A percentile compares a stretch with the other conserved stretches of the same genome.
Evolutionary conservation across 2,329 filamentous ascomycete genomes (phyloP).

Genomic region (Trichophyton verrucosum): DNA sequence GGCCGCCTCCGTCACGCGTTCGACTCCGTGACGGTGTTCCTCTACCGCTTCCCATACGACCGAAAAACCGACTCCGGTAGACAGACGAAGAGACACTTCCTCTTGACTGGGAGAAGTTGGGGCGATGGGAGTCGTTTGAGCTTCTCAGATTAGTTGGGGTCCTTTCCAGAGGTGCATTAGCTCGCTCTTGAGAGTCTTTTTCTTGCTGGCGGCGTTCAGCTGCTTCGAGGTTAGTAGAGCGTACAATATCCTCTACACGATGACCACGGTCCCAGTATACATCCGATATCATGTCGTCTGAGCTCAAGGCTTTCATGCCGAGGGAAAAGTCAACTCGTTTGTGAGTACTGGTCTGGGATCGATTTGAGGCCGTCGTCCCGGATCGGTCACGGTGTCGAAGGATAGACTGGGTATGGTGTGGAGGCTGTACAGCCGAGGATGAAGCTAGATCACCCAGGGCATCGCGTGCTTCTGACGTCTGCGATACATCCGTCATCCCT

Average conservation of each 20-base stretch:
- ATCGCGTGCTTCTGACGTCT: slow-evolving; percentile 23
- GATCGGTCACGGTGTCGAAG: slow-evolving; percentile 35
- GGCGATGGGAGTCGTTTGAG: slow-evolving; percentile 16
- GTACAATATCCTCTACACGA: slow-evolving; percentile 31
- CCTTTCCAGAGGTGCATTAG: slow-evolving; percentile 10
- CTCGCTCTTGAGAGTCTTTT: not conserved
- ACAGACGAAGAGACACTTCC: slow-evolving; percentile 25
- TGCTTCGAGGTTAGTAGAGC: slow-evolving; percentile 28
- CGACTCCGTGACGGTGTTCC: not conserved
- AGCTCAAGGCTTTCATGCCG: slow-evolving; percentile 49
- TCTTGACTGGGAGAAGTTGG: slow-evolving; percentile 10
- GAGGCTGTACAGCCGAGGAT: slow-evolving; percentile 15
- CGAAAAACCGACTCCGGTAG: slow-evolving; percentile 52
- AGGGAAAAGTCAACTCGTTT: slow-evolving; percentile 60
- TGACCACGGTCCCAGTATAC: slow-evolving; percentile 47
- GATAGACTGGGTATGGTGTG: slow-evolving; percentile 39
- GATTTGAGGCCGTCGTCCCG: slow-evolving; percentile 23
- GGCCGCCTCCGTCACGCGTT: slow-evolving; percentile 19
- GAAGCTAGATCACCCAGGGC: slow-evolving; percentile 27
- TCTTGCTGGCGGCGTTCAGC: slow-evolving; percentile 28
- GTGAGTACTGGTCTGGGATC: slow-evolving; percentile 45
- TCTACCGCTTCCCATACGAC: slow-evolving; percentile 30
- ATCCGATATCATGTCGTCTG: slow-evolving; percentile 50
- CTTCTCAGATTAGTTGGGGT: slow-evolving; percentile 15
- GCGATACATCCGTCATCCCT: slow-evolving; percentile 22